Conservation (phyloP, 768 basidiomycete genomes). For the Omphalotus guepiniiformis region DNA sequence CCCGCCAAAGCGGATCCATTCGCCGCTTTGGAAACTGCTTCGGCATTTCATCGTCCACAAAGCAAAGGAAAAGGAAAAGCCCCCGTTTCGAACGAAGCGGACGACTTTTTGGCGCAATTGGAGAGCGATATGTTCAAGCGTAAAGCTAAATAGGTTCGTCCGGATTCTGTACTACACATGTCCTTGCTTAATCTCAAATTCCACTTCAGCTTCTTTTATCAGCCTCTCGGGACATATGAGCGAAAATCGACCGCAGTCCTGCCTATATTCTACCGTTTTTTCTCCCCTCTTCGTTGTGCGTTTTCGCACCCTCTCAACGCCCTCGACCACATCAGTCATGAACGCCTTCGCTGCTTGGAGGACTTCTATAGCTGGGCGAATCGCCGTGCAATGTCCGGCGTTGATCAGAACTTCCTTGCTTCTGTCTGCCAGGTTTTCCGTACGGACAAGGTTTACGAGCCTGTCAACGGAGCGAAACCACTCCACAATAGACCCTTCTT, state of each 20-base stretch:
- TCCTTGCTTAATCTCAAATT: too few species aligned
- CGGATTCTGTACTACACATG: too few species aligned
- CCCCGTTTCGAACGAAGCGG: constrained; percentile 37
- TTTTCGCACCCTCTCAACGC: constrained; percentile 30
- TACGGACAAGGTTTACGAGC: constrained; percentile 38
- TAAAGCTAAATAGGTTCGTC: constrained; percentile 25
- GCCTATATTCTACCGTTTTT: constrained; percentile 39
- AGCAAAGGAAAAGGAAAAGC: constrained; percentile 23
- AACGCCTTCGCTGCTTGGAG: constrained; percentile 37
- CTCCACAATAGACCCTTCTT: constrained; percentile 44
- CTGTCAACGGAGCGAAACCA: constrained; percentile 45
- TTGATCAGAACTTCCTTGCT: constrained; percentile 35
- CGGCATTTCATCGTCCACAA: constrained; percentile 11
- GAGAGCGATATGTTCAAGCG: constrained; percentile 53
- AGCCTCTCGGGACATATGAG: constrained; percentile 47
- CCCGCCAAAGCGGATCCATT: constrained; percentile 49
- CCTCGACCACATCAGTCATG: constrained; percentile 43
- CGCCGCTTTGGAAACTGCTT: constrained; percentile 40
- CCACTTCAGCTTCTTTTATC: constrained; percentile 36
- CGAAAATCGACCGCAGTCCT: constrained; percentile 37
- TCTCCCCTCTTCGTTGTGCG: constrained; percentile 31
- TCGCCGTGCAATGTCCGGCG: constrained; percentile 45
- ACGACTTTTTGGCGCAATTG: constrained; percentile 61
- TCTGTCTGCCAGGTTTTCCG: constrained; percentile 15
- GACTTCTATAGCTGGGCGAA: constrained; percentile 42